Evolutionary conservation across 805 yeast genomes (phyloP).

Genomic region (Isabelozyma gotoi): DNA sequence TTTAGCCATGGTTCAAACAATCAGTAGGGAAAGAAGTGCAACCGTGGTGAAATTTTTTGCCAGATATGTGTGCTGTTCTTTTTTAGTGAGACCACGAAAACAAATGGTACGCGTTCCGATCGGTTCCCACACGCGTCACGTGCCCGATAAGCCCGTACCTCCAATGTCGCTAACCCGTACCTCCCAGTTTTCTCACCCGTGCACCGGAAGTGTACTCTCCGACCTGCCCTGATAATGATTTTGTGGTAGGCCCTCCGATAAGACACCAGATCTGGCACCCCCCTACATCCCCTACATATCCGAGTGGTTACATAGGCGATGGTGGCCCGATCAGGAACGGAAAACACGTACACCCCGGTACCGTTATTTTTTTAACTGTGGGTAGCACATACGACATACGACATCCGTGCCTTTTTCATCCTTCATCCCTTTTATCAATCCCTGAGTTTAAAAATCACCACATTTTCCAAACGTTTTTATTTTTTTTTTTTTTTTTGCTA

Average conservation of each 20-base stretch:
- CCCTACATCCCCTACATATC: too few species aligned
- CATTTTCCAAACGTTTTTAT: too few species aligned
- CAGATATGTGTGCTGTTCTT: too few species aligned
- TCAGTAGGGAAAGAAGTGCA: background rate
- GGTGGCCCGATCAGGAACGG: background rate
- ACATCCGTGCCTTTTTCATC: background rate
- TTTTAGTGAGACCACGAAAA: too few species aligned
- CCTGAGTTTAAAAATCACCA: background rate
- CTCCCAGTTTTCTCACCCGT: background rate
- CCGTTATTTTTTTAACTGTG: background rate
- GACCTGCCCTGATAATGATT: background rate
- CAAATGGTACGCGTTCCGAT: too few species aligned
- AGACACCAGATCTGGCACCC: too few species aligned
- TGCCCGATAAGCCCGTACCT: too few species aligned
- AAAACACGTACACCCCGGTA: background rate
- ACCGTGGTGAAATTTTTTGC: too few species aligned
- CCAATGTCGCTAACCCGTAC: too few species aligned
- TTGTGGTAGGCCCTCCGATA: too few species aligned
- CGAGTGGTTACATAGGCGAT: background rate
- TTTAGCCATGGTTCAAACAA: background rate
- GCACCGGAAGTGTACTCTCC: background rate
- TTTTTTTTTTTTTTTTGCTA: background rate
- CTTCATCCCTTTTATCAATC: background rate
- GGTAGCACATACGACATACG: too few species aligned
- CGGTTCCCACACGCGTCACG: too few species aligned